Percentiles rank a stretch among this genome's conserved stretches.
Evolutionary conservation across 495 filamentous ascomycete genomes (phyloP).

Genomic region (Trichoderma gamsii): DNA sequence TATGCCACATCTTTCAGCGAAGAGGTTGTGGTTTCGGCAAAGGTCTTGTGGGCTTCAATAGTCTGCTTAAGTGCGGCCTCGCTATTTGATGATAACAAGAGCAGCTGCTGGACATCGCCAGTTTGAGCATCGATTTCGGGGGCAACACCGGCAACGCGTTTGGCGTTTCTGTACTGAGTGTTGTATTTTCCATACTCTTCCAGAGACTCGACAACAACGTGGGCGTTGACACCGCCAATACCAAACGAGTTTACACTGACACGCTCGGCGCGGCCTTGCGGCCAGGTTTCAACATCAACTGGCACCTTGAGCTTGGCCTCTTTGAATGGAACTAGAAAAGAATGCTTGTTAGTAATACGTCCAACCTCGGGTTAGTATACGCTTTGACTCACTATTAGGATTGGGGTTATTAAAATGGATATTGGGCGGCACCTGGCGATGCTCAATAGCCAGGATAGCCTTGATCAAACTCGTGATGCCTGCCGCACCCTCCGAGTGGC

Average conservation of each 20-base stretch:
- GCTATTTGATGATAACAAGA: neutral
- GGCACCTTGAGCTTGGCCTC: slow-evolving; percentile 24
- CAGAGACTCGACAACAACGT: slow-evolving; percentile 38
- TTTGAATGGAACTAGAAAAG: slow-evolving; percentile 22
- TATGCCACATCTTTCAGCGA: slow-evolving; percentile 4
- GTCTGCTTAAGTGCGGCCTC: neutral
- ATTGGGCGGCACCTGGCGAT: slow-evolving; percentile 32
- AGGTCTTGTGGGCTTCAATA: neutral
- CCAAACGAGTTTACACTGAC: slow-evolving; percentile 45
- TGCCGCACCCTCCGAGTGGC: slow-evolving; percentile 44
- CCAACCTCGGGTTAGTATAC: neutral
- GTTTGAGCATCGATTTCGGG: neutral
- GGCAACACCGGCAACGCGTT: neutral
- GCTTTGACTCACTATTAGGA: slow-evolving; percentile 24
- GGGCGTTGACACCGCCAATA: slow-evolving; percentile 45
- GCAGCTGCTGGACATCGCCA: too few relatives aligned
- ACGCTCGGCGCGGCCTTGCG: slow-evolving; percentile 22
- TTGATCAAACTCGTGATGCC: slow-evolving; percentile 47
- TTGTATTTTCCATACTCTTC: slow-evolving; percentile 27
- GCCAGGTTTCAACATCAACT: slow-evolving; percentile 21
- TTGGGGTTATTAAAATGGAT: slow-evolving; percentile 28
- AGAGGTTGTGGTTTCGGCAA: neutral
- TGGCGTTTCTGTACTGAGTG: neutral
- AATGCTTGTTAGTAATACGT: neutral
- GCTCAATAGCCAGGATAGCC: slow-evolving; percentile 41